These are phyloP conservation scores for Rhodotorula sp. DNA, from an alignment of 1,284 basidiomycete species.

Conservation along the genomic window DNA sequence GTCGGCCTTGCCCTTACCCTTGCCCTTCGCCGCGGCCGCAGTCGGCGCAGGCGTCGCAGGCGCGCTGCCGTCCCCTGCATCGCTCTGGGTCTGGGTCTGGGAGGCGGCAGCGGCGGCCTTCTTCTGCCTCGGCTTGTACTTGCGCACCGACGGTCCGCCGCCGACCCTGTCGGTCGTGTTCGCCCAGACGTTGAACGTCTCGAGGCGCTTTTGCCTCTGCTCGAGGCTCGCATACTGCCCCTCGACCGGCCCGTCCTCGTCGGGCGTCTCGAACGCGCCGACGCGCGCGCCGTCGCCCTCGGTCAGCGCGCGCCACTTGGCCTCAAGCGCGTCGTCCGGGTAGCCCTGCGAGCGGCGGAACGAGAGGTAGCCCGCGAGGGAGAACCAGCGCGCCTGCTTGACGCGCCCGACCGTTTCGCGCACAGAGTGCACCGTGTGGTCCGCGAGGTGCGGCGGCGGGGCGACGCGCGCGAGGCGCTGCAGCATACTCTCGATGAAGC, in stretches of 20 bases:
- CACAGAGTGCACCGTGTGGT: constrained; percentile 66
- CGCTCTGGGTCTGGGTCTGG: too few relatives aligned
- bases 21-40: too few relatives aligned
- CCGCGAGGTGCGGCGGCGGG: constrained; percentile 67
- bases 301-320: not conserved
- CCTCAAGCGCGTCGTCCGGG: constrained; percentile 11
- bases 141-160: not conserved
- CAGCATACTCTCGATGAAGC: constrained; percentile 74
- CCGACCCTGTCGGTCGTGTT: not conserved
- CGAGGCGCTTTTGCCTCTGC: constrained; percentile 1
- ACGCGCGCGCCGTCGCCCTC: not conserved
- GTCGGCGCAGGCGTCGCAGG: too few relatives aligned
- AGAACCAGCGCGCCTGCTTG: constrained; percentile 75
- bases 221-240: constrained; percentile 4
- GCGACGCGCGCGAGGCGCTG: constrained; percentile 63
- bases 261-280: constrained; percentile 3
- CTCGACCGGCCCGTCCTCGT: not conserved
- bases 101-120: not conserved
- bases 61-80: not conserved
- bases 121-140: not conserved
- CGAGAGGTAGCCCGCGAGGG: constrained; percentile 47
- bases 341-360: constrained; percentile 30
- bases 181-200: constrained; percentile 3
- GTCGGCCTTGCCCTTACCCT: not conserved
- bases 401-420: constrained; percentile 76